Percentiles rank a stretch among this genome's conserved stretches.
phyloP scores from a whole-genome alignment of 192 early-diverging fungal genomes.

The Rhizoclosmatium globosum region DNA sequence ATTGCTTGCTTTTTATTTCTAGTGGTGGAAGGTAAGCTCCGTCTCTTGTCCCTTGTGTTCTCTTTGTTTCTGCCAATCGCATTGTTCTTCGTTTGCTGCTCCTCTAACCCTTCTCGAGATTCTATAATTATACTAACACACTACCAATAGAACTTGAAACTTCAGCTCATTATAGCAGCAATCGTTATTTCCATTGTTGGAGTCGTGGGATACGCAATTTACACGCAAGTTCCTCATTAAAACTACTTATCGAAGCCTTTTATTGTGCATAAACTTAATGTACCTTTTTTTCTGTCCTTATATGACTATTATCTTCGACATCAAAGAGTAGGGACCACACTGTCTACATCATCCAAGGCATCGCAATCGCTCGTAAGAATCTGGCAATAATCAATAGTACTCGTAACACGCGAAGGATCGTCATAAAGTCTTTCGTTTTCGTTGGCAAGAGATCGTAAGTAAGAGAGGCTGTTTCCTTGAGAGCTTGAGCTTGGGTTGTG shows the following conservation, averaged over 20 bases:
- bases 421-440: not conserved
- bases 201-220: not conserved
- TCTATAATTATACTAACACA: not conserved
- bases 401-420: not conserved
- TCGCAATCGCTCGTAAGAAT: not conserved
- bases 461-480: not conserved
- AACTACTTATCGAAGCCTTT: not conserved
- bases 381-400: not conserved
- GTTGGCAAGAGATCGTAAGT: not conserved
- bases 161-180: slow-evolving; percentile 5
- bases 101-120: not conserved
- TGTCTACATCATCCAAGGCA: not conserved
- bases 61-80: not conserved
- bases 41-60: not conserved
- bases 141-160: slow-evolving; percentile 15
- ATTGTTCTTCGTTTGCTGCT: not conserved
- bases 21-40: slow-evolving; percentile 24
- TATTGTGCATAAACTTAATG: no score
- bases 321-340: not conserved
- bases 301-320: not conserved
- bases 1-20: not conserved
- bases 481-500: no score
- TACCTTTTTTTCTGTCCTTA: no score
- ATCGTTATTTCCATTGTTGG: not conserved
- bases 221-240: not conserved